These are phyloP conservation scores for Primulina eburnea DNA, from an alignment of 257 asterid genomes.

Conservation along the genomic window DNA sequence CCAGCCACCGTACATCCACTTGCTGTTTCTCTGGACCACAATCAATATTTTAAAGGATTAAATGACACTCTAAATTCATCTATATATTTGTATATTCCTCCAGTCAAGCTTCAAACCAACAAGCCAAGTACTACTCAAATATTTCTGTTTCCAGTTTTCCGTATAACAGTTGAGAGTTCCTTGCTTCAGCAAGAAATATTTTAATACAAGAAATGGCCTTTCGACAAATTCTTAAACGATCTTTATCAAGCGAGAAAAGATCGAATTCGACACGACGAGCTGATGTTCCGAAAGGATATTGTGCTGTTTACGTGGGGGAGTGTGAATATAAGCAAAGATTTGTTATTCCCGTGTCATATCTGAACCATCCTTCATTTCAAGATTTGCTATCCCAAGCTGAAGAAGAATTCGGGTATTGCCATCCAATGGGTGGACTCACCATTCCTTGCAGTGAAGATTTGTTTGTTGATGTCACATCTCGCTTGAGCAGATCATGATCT, in stretches of 20 bases:
- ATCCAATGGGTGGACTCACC: constrained; percentile 16
- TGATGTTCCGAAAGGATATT: constrained; percentile 10
- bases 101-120: constrained; percentile 15
- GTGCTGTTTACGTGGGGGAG: constrained; percentile 15
- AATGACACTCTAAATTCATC: not conserved
- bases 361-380: constrained; percentile 22
- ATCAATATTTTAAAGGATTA: not conserved
- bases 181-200: not conserved
- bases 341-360: constrained; percentile 13
- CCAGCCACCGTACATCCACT: not conserved
- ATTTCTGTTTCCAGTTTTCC: constrained; percentile 2
- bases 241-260: constrained; percentile 28
- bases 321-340: not conserved
- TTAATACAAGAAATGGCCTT: constrained; percentile 17
- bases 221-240: constrained; percentile 21
- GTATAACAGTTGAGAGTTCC: not conserved
- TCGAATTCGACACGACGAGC: not conserved
- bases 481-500: not conserved
- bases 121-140: constrained; percentile 3
- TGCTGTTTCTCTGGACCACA: not conserved
- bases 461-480: not conserved
- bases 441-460: constrained; percentile 15
- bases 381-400: not conserved
- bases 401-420: constrained; percentile 3
- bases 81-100: constrained; percentile 15